Evolutionary conservation across 208 protist species (phyloP).

Genomic region (Acanthamoeba rhysodes): DNA sequence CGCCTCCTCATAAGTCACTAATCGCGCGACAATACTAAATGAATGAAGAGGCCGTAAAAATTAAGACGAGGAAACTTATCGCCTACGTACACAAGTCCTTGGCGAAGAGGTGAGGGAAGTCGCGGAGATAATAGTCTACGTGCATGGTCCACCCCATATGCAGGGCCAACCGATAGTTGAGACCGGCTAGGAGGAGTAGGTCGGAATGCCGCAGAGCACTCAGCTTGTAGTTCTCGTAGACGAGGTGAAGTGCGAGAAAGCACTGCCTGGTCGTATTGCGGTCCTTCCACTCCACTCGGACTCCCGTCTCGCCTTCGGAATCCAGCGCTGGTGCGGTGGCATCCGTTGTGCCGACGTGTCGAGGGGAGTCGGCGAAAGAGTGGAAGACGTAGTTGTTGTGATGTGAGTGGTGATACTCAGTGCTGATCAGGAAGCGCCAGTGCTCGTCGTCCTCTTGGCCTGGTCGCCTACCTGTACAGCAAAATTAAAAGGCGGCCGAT

Average conservation of each 20-base stretch:
- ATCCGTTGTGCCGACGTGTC: not conserved
- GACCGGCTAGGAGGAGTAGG: not conserved
- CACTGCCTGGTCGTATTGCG: not conserved
- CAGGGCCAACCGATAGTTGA: not conserved
- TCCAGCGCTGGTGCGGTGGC: not conserved
- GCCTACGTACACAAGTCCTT: not conserved
- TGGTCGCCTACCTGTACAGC: not conserved
- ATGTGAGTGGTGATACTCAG: not conserved
- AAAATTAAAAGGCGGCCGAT: not conserved
- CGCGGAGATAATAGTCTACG: constrained; percentile 45
- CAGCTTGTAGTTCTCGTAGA: constrained; percentile 67
- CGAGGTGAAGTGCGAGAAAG: constrained; percentile 30
- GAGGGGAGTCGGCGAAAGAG: not conserved
- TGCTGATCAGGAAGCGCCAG: constrained; percentile 15
- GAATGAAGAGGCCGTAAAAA: not conserved
- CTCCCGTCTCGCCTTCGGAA: not conserved
- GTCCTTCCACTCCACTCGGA: not conserved
- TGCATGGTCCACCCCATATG: not conserved
- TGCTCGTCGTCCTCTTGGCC: constrained; percentile 8
- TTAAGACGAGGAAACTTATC: not conserved
- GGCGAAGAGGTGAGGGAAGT: constrained; percentile 26
- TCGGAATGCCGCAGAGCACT: not conserved
- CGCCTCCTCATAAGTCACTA: not conserved
- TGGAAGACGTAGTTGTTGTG: constrained; percentile 28
- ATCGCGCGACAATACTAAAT: not conserved